Percentiles rank a stretch among this genome's conserved stretches.
Conservation (phyloP, 1,284 basidiomycete genomes). For the Pseudozyma sp. region DNA sequence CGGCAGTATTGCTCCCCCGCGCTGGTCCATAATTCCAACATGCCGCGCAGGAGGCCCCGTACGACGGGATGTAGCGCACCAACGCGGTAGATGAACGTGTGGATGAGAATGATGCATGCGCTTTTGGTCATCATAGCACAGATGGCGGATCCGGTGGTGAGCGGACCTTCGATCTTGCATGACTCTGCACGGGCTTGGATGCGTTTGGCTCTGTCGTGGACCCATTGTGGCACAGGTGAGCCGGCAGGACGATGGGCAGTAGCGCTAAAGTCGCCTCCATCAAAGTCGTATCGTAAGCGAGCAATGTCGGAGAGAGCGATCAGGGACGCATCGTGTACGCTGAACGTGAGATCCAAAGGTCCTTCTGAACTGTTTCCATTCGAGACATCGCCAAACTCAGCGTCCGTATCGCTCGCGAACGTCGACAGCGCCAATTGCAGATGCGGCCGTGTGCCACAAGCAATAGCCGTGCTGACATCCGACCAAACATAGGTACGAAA, state of each 20-base stretch:
- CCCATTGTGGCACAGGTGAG: conserved; percentile 31
- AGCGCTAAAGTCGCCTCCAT: conserved; percentile 29
- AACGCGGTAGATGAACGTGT: conserved; percentile 39
- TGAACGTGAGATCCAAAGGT: conserved; percentile 18
- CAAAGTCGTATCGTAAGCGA: conserved; percentile 33
- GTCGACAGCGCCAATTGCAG: conserved; percentile 32
- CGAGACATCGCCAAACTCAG: no score
- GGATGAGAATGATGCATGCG: conserved; percentile 31
- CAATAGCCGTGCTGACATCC: conserved; percentile 34
- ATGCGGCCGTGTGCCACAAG: conserved; percentile 38
- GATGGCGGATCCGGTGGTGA: conserved; percentile 27
- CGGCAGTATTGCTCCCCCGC: conserved; percentile 38
- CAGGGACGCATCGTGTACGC: conserved; percentile 23
- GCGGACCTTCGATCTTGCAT: conserved; percentile 17
- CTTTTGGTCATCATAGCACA: conserved; percentile 37
- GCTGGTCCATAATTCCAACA: conserved; percentile 35
- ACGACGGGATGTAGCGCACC: conserved; percentile 37
- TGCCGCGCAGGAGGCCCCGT: conserved; percentile 8
- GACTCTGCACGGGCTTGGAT: conserved; percentile 22
- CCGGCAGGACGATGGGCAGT: conserved; percentile 18
- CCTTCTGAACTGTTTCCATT: neutral
- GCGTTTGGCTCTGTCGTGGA: conserved; percentile 26
- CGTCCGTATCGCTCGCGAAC: conserved; percentile 1
- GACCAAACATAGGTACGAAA: conserved; percentile 44
- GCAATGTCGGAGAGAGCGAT: conserved; percentile 44